These are phyloP conservation scores for Cavenderia fasciculata DNA, from an alignment of 78 protist genomes.

Conservation along the genomic window DNA sequence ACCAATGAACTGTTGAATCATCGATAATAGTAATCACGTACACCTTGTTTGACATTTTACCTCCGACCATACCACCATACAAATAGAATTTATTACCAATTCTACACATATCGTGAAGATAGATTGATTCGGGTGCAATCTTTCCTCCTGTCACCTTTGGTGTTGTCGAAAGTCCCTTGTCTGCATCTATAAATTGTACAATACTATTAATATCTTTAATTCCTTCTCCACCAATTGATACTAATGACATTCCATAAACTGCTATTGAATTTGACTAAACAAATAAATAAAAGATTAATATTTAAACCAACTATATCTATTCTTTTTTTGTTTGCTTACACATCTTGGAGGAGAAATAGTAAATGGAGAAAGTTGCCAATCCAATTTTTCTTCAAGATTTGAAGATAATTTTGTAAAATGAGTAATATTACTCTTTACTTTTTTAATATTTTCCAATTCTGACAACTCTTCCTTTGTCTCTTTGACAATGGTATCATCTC, in stretches of 20 bases:
- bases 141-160: conserved; percentile 67
- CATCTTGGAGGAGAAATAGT: conserved; percentile 42
- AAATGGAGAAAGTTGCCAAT: conserved; percentile 34
- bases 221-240: conserved; percentile 74
- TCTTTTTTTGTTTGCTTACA: conserved; percentile 14
- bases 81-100: conserved; percentile 72
- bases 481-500: background rate
- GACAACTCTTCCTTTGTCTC: conserved; percentile 64
- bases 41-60: conserved; percentile 55
- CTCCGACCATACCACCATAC: conserved; percentile 55
- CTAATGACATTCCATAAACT: conserved; percentile 59
- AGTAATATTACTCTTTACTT: conserved; percentile 43
- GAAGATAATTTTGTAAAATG: conserved; percentile 48
- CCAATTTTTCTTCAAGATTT: conserved; percentile 54
- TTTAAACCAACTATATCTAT: too few species aligned
- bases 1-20: conserved; percentile 71
- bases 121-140: conserved; percentile 52
- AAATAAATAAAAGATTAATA: background rate
- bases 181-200: conserved; percentile 52
- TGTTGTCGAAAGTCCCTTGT: conserved; percentile 24
- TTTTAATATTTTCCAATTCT: conserved; percentile 28
- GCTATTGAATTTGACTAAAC: conserved; percentile 49
- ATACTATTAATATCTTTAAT: background rate
- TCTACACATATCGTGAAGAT: conserved; percentile 57
- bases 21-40: conserved; percentile 55